Evolutionary conservation across 2,329 filamentous ascomycete species (phyloP), one percentile per base, ranked within the genome.

Genomic region (Fusarium bactridioides): DNA sequence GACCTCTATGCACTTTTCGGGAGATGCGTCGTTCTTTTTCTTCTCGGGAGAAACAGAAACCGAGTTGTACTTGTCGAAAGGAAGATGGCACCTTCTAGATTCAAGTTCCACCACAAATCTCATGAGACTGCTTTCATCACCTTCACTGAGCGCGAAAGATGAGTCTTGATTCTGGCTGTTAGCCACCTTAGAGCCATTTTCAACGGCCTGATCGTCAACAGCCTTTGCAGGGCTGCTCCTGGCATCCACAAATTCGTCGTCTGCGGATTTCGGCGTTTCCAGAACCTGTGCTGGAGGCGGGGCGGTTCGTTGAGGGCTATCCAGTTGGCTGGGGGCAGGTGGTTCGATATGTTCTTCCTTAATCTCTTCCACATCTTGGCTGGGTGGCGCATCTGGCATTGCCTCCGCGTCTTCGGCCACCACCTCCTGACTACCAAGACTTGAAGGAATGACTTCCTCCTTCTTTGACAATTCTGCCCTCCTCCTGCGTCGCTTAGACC

Each of bases 101-200:
- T 87, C 86, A 13, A 88, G 77, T 70, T 88, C 86, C n/a, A 84
- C 82, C 7, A 85, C 83, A 10, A 89, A 80, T 56, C 83, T 82
- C 54, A 86, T 78, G 75, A 87, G 82, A 71, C 85, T 85, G 38
- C 79, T 81, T 64, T 88, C 86, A 51, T 86, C 86, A 11, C 78
- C 82, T 44, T 85, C 83, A 62, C 82, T 85, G 57, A 84, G 72
- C 18, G 79, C 80, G 70, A 84, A 84, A 3, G 84, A 85, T 18
- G 74, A 76, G 45, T 80, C 77, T 18, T 73, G 74, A 43, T 61
- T 73, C 37, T 69, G 66, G 29, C 55, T 70, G 19, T 61, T 66
- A 37, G 47, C 38, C 40, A 53, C 43, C 35, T 65, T 66, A 37
- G 31, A 44, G n/a, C 25, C 57, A 35, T 44, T 37, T 53, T 38